phyloP scores from a whole-genome alignment of 164 flowering plant genomes.

The Tinospora cordifolia region DNA sequence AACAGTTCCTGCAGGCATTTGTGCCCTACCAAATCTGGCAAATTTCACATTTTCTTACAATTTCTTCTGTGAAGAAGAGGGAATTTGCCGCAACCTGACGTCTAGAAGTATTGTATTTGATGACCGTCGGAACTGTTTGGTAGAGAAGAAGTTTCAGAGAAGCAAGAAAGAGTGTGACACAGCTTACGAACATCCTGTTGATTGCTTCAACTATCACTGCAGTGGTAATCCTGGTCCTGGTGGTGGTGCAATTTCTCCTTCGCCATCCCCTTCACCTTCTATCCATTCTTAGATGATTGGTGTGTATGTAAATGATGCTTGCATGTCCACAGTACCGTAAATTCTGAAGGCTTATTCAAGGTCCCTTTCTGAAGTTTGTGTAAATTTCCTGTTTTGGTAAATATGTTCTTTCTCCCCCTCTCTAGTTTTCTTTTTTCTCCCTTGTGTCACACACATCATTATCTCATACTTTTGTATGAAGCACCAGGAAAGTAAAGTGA shows the following conservation, averaged over 20 bases:
- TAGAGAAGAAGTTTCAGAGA: constrained; percentile 60
- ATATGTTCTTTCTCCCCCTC: background rate
- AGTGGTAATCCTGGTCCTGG: constrained; percentile 10
- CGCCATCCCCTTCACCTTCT: constrained; percentile 18
- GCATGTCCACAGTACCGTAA: background rate
- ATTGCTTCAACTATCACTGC: constrained; percentile 42
- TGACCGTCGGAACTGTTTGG: constrained; percentile 65
- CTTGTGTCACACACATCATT: too few species aligned
- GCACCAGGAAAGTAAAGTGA: background rate
- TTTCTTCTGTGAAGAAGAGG: constrained; percentile 64
- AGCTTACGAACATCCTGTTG: constrained; percentile 37
- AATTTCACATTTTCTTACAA: constrained; percentile 68
- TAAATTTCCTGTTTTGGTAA: background rate
- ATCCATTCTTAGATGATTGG: constrained; percentile 6
- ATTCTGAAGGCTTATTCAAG: background rate
- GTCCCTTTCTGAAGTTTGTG: constrained; percentile 4
- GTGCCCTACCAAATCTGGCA: constrained; percentile 40
- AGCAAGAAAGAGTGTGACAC: constrained; percentile 50
- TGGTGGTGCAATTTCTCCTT: constrained; percentile 21
- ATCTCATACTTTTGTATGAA: background rate
- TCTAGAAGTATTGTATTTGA: constrained; percentile 38
- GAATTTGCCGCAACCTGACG: constrained; percentile 49
- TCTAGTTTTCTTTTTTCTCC: background rate
- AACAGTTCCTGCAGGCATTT: constrained; percentile 40
- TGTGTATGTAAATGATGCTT: background rate